phyloP scores from a whole-genome alignment of 2,329 filamentous ascomycete genomes.

The Cryphonectria japonica region DNA sequence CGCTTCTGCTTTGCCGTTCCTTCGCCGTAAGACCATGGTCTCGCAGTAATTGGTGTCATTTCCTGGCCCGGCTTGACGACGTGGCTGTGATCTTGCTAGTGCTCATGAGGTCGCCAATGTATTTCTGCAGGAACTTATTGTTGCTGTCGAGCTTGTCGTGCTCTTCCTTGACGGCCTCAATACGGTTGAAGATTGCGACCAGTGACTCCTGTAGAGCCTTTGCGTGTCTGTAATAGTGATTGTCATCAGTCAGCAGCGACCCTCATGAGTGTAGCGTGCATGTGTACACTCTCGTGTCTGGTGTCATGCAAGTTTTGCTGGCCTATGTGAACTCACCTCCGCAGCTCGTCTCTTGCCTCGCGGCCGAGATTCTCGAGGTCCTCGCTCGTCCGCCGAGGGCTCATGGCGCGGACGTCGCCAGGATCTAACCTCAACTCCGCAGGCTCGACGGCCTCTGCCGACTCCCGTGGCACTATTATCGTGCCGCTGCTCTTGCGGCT shows the following conservation, averaged over 20 bases:
- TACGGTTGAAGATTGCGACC: slow-evolving; percentile 85
- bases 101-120: slow-evolving; percentile 94
- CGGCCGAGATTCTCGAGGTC: slow-evolving; percentile 87
- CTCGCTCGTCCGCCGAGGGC: slow-evolving; percentile 85
- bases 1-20: neutral
- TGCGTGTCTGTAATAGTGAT: slow-evolving; percentile 68
- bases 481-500: slow-evolving; percentile 81
- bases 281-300: neutral
- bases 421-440: slow-evolving; percentile 78
- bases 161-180: slow-evolving; percentile 91
- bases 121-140: slow-evolving; percentile 97
- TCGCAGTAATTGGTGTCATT: slow-evolving; percentile 43
- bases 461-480: slow-evolving; percentile 78
- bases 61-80: slow-evolving; percentile 52
- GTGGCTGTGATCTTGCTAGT: slow-evolving; percentile 73
- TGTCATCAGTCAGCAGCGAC: slow-evolving; percentile 28
- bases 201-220: slow-evolving; percentile 87
- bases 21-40: neutral
- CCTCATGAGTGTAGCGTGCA: neutral
- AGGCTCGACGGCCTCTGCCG: slow-evolving; percentile 70
- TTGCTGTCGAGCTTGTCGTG: slow-evolving; percentile 96
- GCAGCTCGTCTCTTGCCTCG: slow-evolving; percentile 72
- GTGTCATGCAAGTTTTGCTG: neutral
- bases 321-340: slow-evolving; percentile 48
- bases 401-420: slow-evolving; percentile 92